These are phyloP conservation scores for Dictyostelium firmibasis DNA, from an alignment of 78 protist genomes.

Conservation along the genomic window DNA sequence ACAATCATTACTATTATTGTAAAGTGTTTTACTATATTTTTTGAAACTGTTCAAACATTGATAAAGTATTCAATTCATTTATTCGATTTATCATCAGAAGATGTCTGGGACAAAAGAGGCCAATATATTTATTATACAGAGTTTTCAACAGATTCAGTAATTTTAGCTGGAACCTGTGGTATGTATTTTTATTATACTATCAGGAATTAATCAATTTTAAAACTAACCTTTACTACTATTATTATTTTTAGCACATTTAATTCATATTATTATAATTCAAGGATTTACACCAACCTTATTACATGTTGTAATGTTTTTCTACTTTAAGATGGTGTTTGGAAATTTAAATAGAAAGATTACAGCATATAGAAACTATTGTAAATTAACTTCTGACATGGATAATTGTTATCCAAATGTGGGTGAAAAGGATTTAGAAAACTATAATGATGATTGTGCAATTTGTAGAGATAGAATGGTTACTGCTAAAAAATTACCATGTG, in stretches of 20 bases:
- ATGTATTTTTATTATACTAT: neutral
- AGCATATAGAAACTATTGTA: slow-evolving; percentile 83
- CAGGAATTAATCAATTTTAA: too few relatives aligned
- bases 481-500: slow-evolving; percentile 85
- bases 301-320: slow-evolving; percentile 77
- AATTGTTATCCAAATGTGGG: slow-evolving; percentile 54
- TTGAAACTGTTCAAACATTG: slow-evolving; percentile 87
- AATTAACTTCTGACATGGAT: slow-evolving; percentile 66
- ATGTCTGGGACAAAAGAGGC: slow-evolving; percentile 85
- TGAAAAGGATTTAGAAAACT: slow-evolving; percentile 40
- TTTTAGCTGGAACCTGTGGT: slow-evolving; percentile 77
- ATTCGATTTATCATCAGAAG: slow-evolving; percentile 73
- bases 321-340: slow-evolving; percentile 66
- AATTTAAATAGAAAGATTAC: slow-evolving; percentile 62
- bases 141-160: slow-evolving; percentile 82
- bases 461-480: slow-evolving; percentile 85
- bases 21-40: slow-evolving; percentile 79
- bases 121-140: slow-evolving; percentile 85
- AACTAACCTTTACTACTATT: neutral
- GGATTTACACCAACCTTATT: slow-evolving; percentile 81
- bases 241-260: slow-evolving; percentile 69
- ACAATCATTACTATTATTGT: neutral
- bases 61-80: slow-evolving; percentile 88
- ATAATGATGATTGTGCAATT: slow-evolving; percentile 86
- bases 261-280: slow-evolving; percentile 82